Percentiles rank a stretch among this genome's conserved stretches.
phyloP scores from a whole-genome alignment of 768 basidiomycete species.

The Lentinula raphanica region DNA sequence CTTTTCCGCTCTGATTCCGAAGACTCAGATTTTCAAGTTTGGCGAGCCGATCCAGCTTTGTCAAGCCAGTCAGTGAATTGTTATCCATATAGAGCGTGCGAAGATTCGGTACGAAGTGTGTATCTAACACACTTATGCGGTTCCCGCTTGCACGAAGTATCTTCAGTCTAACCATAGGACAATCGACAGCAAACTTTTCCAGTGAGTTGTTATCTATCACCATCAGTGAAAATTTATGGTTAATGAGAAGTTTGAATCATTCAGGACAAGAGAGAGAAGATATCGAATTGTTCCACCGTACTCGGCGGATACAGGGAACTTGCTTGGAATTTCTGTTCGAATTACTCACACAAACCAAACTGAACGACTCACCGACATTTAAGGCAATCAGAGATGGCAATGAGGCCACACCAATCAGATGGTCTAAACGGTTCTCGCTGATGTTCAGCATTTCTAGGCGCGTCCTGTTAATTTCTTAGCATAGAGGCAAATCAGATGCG shows the following conservation, averaged over 20 bases:
- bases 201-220: slow-evolving; percentile 69
- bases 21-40: slow-evolving; percentile 88
- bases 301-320: background rate
- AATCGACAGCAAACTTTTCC: slow-evolving; percentile 45
- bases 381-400: slow-evolving; percentile 63
- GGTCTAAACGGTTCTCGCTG: slow-evolving; percentile 65
- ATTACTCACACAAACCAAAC: slow-evolving; percentile 9
- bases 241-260: background rate
- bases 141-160: slow-evolving; percentile 85
- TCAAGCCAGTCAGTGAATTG: slow-evolving; percentile 54
- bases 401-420: slow-evolving; percentile 54
- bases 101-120: slow-evolving; percentile 58
- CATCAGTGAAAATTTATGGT: background rate
- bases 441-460: slow-evolving; percentile 80
- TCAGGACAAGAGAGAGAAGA: background rate
- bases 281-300: background rate
- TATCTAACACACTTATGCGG: slow-evolving; percentile 60
- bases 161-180: slow-evolving; percentile 64
- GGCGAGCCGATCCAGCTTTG: slow-evolving; percentile 48
- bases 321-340: background rate
- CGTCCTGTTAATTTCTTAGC: slow-evolving; percentile 37
- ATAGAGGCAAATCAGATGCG: background rate
- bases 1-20: slow-evolving; percentile 78
- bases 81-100: slow-evolving; percentile 92
- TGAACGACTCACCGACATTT: slow-evolving; percentile 69